Conservation (phyloP, 345 rosid species). For the Toxicodendron radicans region DNA sequence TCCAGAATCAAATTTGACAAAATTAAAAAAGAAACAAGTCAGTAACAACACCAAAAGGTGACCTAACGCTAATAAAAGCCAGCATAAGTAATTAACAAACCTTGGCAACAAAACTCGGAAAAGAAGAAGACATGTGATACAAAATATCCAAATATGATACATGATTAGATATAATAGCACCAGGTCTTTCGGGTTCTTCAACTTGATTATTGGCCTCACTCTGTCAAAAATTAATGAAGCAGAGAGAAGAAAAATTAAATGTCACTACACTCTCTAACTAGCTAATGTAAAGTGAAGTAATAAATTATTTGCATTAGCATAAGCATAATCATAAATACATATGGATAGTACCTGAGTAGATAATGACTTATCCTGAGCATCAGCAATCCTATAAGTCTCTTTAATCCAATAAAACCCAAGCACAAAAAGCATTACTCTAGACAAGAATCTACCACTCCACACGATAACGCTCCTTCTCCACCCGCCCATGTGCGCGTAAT, state of each 20-base stretch:
- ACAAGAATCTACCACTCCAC: conserved; percentile 60
- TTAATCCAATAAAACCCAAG: conserved; percentile 90
- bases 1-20: conserved; percentile 19
- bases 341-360: conserved; percentile 31
- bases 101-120: conserved; percentile 99
- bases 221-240: conserved; percentile 28
- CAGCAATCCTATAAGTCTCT: conserved; percentile 41
- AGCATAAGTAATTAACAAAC: conserved; percentile 46
- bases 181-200: conserved; percentile 67
- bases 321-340: no score
- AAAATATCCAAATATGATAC: conserved; percentile 87
- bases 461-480: conserved; percentile 84
- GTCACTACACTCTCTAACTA: no score
- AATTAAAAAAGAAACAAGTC: conserved; percentile 27
- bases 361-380: conserved; percentile 8
- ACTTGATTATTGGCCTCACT: conserved; percentile 34
- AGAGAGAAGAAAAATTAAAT: conserved; percentile 3
- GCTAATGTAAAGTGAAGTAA: no score
- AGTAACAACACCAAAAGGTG: conserved; percentile 16
- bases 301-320: no score
- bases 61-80: background rate
- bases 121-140: conserved; percentile 93
- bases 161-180: conserved; percentile 86
- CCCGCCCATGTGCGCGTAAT: conserved; percentile 89
- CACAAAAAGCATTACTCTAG: conserved; percentile 70